These are phyloP conservation scores for Colletotrichum truncatum DNA, from an alignment of 2,329 filamentous ascomycete genomes.

Conservation along the genomic window DNA sequence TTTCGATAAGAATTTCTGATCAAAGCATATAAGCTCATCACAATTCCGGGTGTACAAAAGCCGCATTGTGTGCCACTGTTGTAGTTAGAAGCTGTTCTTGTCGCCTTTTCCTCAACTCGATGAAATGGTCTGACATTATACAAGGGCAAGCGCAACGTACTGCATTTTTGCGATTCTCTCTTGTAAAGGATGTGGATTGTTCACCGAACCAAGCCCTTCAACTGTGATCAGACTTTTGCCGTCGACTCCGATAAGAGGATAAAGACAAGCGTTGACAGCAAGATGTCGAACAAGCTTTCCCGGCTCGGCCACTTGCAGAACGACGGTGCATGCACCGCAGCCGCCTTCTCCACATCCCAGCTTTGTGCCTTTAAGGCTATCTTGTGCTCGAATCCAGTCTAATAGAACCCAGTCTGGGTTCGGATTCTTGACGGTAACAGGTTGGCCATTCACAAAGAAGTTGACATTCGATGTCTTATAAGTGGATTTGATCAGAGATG, in stretches of 20 bases:
- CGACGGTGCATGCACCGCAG: background rate
- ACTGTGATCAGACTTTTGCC: background rate
- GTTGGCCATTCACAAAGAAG: slow-evolving; percentile 40
- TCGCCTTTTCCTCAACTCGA: background rate
- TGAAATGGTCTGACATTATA: background rate
- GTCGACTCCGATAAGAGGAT: background rate
- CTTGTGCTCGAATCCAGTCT: slow-evolving; percentile 36
- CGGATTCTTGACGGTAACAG: slow-evolving; percentile 35
- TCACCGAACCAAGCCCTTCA: background rate
- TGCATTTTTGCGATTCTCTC: background rate
- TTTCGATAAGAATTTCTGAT: background rate
- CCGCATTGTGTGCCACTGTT: background rate
- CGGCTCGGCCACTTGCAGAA: background rate
- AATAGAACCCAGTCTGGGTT: slow-evolving; percentile 42
- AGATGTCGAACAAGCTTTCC: background rate
- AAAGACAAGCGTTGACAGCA: background rate
- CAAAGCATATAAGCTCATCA: background rate
- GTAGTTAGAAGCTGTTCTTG: background rate
- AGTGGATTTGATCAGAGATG: slow-evolving; percentile 31
- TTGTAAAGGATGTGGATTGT: background rate
- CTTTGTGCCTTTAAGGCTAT: slow-evolving; percentile 29
- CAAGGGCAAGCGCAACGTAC: too few relatives aligned
- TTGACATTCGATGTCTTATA: slow-evolving; percentile 42
- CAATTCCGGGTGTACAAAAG: background rate
- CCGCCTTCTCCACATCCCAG: background rate